These are phyloP conservation scores for Teunomyces cretensis DNA, from an alignment of 805 yeast species.

Conservation along the genomic window DNA sequence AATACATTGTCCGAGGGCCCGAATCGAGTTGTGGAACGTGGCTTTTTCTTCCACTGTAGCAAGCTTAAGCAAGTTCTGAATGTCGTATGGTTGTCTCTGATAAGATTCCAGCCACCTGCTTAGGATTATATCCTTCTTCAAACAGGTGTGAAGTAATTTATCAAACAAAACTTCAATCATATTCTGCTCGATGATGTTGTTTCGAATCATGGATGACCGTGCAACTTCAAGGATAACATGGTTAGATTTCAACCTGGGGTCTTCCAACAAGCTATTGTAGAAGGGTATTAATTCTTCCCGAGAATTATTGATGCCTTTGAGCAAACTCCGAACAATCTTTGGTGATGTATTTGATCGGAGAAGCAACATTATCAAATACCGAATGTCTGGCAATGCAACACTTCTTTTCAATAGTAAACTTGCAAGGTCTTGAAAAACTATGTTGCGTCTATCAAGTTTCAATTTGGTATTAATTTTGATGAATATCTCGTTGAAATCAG, in stretches of 20 bases:
- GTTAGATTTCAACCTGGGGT: conserved; percentile 4
- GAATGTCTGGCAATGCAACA: background rate
- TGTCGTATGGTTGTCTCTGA: conserved; percentile 9
- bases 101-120: conserved; percentile 1
- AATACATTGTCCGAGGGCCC: conserved; percentile 30
- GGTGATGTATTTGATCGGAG: background rate
- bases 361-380: background rate
- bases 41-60: conserved; percentile 19
- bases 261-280: conserved; percentile 1
- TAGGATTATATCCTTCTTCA: conserved; percentile 10
- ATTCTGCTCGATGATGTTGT: conserved; percentile 9
- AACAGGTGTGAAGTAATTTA: conserved; percentile 11
- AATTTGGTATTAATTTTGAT: background rate
- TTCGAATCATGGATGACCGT: conserved; percentile 11
- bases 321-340: background rate
- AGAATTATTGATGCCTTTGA: background rate
- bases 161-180: conserved; percentile 11
- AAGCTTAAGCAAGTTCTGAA: conserved; percentile 12
- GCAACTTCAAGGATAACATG: conserved; percentile 9
- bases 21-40: conserved; percentile 23
- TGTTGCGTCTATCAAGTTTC: background rate
- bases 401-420: background rate
- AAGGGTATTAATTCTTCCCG: background rate
- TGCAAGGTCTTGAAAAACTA: background rate
- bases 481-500: background rate